Conservation (phyloP, 1,139 yeast species). For the Saccharomyces hybrid region DNA sequence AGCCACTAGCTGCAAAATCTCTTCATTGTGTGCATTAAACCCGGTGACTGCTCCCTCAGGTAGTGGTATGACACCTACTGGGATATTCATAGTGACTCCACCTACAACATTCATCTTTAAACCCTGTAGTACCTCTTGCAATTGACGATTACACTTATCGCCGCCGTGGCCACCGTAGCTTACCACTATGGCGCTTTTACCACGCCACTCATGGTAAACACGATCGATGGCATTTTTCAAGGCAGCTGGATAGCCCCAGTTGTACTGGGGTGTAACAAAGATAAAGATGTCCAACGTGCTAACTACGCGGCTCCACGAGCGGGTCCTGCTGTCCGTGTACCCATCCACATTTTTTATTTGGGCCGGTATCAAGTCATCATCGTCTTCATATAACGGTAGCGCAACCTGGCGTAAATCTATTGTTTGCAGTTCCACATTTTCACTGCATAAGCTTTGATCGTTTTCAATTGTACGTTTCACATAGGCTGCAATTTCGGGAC, state of each 20-base stretch:
- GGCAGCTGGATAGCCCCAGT: slow-evolving; percentile 32
- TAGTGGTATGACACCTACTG: neutral
- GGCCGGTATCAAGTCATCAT: slow-evolving; percentile 10
- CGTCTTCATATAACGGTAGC: neutral
- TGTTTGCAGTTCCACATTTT: neutral
- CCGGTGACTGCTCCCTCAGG: neutral
- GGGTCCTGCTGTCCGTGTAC: slow-evolving; percentile 17
- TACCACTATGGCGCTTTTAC: slow-evolving; percentile 30
- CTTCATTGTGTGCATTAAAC: neutral
- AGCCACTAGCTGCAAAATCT: neutral
- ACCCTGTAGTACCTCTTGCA: slow-evolving; percentile 12
- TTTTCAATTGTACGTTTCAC: slow-evolving; percentile 2
- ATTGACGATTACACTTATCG: slow-evolving; percentile 23
- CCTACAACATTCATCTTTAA: slow-evolving; percentile 11
- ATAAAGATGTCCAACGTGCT: slow-evolving; percentile 21
- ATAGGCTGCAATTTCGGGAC: slow-evolving; percentile 6
- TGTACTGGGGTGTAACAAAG: slow-evolving; percentile 34
- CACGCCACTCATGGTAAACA: slow-evolving; percentile 29
- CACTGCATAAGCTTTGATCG: neutral
- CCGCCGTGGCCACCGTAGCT: slow-evolving; percentile 32
- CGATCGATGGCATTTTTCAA: slow-evolving; percentile 33
- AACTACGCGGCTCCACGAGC: slow-evolving; percentile 19
- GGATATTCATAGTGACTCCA: slow-evolving; percentile 6
- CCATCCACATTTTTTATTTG: slow-evolving; percentile 13
- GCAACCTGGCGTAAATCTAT: neutral